phyloP scores from a whole-genome alignment of 345 rosid species.

The Aquilaria malaccensis region DNA sequence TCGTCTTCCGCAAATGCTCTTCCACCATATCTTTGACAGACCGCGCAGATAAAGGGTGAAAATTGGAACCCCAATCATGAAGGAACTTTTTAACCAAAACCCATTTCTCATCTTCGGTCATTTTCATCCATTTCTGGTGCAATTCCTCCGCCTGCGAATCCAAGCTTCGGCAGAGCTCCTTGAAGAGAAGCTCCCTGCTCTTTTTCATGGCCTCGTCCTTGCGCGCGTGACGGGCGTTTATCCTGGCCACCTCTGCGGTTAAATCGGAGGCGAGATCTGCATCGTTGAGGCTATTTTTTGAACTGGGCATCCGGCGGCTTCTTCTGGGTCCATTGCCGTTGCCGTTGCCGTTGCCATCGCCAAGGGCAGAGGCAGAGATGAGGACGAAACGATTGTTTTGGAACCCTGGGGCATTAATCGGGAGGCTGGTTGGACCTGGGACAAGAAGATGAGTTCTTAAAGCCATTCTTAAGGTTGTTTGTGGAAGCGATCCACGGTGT shows the following conservation, averaged over 20 bases:
- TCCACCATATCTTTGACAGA: constrained; percentile 67
- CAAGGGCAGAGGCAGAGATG: constrained; percentile 5
- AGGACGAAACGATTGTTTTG: constrained; percentile 1
- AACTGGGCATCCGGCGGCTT: constrained; percentile 27
- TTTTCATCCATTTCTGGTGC: constrained; percentile 45
- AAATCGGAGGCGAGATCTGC: constrained; percentile 52
- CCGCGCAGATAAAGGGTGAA: constrained; percentile 64
- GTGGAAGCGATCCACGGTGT: too few relatives aligned
- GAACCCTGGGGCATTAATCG: not conserved
- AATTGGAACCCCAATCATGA: constrained; percentile 47
- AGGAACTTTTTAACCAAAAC: constrained; percentile 48
- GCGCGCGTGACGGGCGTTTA: constrained; percentile 37
- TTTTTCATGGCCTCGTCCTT: constrained; percentile 70
- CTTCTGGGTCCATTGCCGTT: constrained; percentile 18
- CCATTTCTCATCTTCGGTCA: constrained; percentile 54
- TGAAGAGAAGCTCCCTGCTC: constrained; percentile 57
- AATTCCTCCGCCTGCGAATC: constrained; percentile 39
- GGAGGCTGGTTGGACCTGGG: constrained; percentile 11
- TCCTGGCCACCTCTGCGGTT: constrained; percentile 47
- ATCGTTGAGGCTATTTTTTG: constrained; percentile 23
- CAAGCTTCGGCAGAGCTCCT: constrained; percentile 48
- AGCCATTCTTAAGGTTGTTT: constrained; percentile 29
- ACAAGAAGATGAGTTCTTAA: constrained; percentile 22
- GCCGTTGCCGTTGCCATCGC: not conserved
- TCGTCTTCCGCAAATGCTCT: constrained; percentile 36